Percentiles rank a stretch among this genome's conserved stretches.
Conservation (phyloP, 1,284 basidiomycete species). For the Sanguinoderma infundibulare region DNA sequence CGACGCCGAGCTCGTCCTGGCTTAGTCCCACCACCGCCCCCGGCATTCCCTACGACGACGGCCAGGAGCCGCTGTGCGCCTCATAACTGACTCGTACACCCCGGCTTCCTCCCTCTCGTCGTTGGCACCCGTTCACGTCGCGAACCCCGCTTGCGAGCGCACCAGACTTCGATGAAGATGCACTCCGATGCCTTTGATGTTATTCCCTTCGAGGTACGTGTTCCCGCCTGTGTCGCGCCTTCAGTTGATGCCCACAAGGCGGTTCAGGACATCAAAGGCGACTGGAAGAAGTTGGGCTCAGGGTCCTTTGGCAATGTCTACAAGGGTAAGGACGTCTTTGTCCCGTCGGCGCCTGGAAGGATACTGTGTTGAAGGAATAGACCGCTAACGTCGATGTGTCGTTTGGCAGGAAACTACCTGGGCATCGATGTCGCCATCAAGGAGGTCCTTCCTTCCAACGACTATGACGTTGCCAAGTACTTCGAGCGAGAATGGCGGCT, state of each 20-base stretch:
- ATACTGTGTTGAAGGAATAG: not conserved
- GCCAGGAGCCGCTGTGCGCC: constrained; percentile 18
- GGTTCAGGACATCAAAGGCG: constrained; percentile 81
- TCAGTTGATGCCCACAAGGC: constrained; percentile 16
- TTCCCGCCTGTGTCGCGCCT: not conserved
- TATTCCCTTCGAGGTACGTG: constrained; percentile 75
- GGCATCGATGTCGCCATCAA: constrained; percentile 97
- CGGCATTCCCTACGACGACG: constrained; percentile 16
- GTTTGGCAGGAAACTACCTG: constrained; percentile 76
- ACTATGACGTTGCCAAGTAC: constrained; percentile 96
- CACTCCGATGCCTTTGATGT: constrained; percentile 78
- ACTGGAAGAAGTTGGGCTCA: constrained; percentile 87
- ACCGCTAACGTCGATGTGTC: constrained; percentile 2
- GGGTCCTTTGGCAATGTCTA: constrained; percentile 95
- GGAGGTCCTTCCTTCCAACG: constrained; percentile 87
- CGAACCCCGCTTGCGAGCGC: not conserved
- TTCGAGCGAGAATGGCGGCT: constrained; percentile 97
- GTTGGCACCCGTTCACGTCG: not conserved
- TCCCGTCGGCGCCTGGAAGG: not conserved
- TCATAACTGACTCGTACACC: not conserved
- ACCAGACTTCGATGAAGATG: constrained; percentile 25
- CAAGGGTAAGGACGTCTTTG: constrained; percentile 58
- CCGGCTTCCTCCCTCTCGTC: not conserved
- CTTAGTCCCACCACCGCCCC: constrained; percentile 19
- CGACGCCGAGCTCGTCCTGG: constrained; percentile 4